Conservation (phyloP, 2,329 filamentous ascomycete species). For the Coniochaeta prunicola region DNA sequence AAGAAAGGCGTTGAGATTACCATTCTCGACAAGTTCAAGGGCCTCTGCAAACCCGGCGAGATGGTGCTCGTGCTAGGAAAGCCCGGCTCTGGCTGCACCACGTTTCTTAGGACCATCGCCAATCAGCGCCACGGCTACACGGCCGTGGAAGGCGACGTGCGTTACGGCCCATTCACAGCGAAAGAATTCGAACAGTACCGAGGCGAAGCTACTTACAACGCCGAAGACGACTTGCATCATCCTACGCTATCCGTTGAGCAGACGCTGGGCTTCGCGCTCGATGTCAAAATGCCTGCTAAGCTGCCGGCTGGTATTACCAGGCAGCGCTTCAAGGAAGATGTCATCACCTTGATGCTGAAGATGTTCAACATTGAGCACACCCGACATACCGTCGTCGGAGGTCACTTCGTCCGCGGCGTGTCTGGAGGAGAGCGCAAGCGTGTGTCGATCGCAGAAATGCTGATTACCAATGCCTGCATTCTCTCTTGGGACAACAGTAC, state of each 20-base stretch:
- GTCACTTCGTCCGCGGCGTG: constrained; percentile 72
- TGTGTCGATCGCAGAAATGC: constrained; percentile 77
- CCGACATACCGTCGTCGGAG: constrained; percentile 75
- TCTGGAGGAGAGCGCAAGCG: constrained; percentile 75
- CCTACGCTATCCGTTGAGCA: constrained; percentile 82
- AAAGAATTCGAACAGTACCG: constrained; percentile 68
- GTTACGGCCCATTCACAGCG: constrained; percentile 67
- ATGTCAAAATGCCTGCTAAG: constrained; percentile 78
- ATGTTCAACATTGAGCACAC: constrained; percentile 96
- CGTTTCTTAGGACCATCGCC: constrained; percentile 60
- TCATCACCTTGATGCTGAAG: constrained; percentile 68
- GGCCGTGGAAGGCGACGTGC: constrained; percentile 57
- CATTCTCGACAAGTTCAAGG: constrained; percentile 65
- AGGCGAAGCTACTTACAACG: constrained; percentile 79
- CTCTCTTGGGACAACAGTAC: constrained; percentile 67
- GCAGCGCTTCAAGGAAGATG: constrained; percentile 63
- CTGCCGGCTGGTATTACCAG: constrained; percentile 67
- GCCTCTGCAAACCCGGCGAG: constrained; percentile 70
- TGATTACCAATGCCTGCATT: constrained; percentile 66
- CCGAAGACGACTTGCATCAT: constrained; percentile 80
- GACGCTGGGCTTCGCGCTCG: constrained; percentile 76
- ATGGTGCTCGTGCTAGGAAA: constrained; percentile 80
- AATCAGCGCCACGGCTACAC: constrained; percentile 57
- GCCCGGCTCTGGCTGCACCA: constrained; percentile 66
- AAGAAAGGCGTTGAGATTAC: constrained; percentile 65